These are phyloP conservation scores for Salix koriyanagi DNA, from an alignment of 345 rosid species.

Conservation along the genomic window DNA sequence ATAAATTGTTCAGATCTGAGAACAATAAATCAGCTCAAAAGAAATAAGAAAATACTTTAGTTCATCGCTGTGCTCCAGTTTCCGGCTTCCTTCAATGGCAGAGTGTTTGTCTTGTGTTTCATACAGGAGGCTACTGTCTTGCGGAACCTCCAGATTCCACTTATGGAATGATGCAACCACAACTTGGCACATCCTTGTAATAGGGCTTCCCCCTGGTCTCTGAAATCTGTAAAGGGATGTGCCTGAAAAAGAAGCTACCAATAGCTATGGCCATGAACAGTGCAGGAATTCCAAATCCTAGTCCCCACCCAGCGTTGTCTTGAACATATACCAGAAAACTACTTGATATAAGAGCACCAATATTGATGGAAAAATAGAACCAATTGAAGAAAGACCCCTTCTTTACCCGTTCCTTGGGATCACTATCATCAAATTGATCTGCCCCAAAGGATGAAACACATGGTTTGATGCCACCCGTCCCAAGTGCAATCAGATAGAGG, in stretches of 20 bases:
- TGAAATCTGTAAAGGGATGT: constrained; percentile 86
- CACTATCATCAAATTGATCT: constrained; percentile 91
- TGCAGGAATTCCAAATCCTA: constrained; percentile 92
- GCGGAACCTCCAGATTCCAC: constrained; percentile 51
- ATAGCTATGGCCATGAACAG: constrained; percentile 85
- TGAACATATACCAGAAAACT: constrained; percentile 86
- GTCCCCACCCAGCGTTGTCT: constrained; percentile 92
- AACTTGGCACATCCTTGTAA: constrained; percentile 81
- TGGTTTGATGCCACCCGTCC: constrained; percentile 94
- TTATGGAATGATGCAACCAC: constrained; percentile 72
- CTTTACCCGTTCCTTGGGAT: constrained; percentile 63
- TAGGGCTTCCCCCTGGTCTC: constrained; percentile 88
- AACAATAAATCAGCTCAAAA: not conserved
- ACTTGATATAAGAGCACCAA: constrained; percentile 83
- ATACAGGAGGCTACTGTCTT: constrained; percentile 53
- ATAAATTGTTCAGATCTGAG: not conserved
- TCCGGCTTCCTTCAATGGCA: constrained; percentile 69
- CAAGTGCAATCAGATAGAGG: constrained; percentile 84
- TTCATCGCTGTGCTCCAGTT: constrained; percentile 69
- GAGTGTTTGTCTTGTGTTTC: constrained; percentile 70
- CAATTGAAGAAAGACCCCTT: constrained; percentile 94
- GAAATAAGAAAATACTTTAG: constrained; percentile 37
- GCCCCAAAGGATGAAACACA: constrained; percentile 96
- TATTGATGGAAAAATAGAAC: constrained; percentile 88
- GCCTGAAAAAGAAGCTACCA: constrained; percentile 74